A percentile compares a stretch with the other conserved stretches of the same genome.
These are phyloP conservation scores for Nothopassalora personata DNA, from an alignment of 2,329 filamentous ascomycete genomes.

Conservation along the genomic window DNA sequence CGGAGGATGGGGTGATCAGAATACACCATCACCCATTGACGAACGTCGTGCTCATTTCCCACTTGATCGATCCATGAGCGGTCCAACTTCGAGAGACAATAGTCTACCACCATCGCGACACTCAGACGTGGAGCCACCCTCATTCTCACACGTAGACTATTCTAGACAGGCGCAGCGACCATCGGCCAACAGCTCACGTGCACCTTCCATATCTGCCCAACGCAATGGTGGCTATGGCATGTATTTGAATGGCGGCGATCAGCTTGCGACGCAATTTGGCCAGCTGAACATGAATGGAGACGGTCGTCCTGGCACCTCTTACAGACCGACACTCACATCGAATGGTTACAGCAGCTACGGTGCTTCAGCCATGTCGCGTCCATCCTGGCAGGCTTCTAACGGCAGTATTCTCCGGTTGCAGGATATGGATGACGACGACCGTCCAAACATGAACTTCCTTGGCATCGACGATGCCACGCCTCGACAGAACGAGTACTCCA, in stretches of 20 bases:
- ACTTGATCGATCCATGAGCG: slow-evolving; percentile 39
- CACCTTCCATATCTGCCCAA: slow-evolving; percentile 47
- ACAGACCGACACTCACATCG: slow-evolving; percentile 5
- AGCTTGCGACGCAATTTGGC: slow-evolving; percentile 33
- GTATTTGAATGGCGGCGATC: slow-evolving; percentile 37
- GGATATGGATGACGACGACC: slow-evolving; percentile 20
- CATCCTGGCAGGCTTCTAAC: neutral
- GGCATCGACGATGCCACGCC: slow-evolving; percentile 32
- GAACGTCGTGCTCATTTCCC: slow-evolving; percentile 37
- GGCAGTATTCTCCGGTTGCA: slow-evolving; percentile 4
- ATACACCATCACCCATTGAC: slow-evolving; percentile 39
- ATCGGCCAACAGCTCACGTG: slow-evolving; percentile 26
- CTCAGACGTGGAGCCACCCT: slow-evolving; percentile 36
- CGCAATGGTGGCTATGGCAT: slow-evolving; percentile 37
- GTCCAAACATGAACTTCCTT: slow-evolving; percentile 28
- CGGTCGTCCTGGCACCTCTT: slow-evolving; percentile 15
- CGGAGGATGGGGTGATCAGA: slow-evolving; percentile 15
- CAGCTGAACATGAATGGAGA: slow-evolving; percentile 21
- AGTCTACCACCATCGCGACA: slow-evolving; percentile 55
- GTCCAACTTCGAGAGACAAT: slow-evolving; percentile 48
- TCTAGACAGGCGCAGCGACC: slow-evolving; percentile 16
- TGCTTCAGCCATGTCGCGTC: neutral
- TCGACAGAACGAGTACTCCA: slow-evolving; percentile 23
- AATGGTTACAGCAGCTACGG: slow-evolving; percentile 8
- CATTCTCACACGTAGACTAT: slow-evolving; percentile 25